phyloP scores from a whole-genome alignment of 2,329 filamentous ascomycete species.

The Trichoderma pleuroti region DNA sequence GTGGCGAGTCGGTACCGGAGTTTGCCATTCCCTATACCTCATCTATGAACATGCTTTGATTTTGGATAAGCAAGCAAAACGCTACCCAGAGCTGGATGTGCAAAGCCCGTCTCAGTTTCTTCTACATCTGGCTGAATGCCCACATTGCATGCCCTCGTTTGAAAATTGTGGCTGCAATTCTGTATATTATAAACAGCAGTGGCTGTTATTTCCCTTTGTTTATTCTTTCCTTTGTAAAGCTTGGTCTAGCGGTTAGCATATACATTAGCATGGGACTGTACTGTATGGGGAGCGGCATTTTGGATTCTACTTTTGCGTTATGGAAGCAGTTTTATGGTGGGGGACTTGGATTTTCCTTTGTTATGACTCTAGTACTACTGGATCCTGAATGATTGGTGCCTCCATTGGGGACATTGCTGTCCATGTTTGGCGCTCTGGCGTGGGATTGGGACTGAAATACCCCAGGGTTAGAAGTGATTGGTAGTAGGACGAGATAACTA shows the following conservation, averaged over 20 bases:
- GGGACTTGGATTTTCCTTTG: neutral
- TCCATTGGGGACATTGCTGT: conserved; percentile 10
- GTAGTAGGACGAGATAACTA: neutral
- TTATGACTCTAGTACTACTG: neutral
- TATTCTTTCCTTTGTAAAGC: neutral
- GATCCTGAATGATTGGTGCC: neutral
- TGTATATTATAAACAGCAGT: neutral
- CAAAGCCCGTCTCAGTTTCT: neutral
- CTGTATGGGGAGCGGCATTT: conserved; percentile 2
- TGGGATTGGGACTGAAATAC: conserved; percentile 13
- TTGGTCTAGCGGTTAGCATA: conserved; percentile 5
- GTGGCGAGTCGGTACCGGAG: conserved; percentile 33
- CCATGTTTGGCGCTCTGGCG: conserved; percentile 10
- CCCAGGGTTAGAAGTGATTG: neutral
- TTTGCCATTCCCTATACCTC: conserved; percentile 32
- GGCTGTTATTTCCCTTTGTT: neutral
- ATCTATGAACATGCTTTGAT: conserved; percentile 36
- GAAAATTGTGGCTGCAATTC: neutral
- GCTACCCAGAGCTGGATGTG: neutral
- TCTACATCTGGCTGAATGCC: neutral
- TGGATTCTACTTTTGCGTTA: neutral
- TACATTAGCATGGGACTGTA: conserved; percentile 13
- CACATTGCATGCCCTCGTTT: neutral
- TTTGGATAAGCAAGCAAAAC: neutral
- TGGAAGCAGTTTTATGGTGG: neutral